phyloP scores from a whole-genome alignment of 2,329 filamentous ascomycete species.

The Pestalotiopsis sp. region DNA sequence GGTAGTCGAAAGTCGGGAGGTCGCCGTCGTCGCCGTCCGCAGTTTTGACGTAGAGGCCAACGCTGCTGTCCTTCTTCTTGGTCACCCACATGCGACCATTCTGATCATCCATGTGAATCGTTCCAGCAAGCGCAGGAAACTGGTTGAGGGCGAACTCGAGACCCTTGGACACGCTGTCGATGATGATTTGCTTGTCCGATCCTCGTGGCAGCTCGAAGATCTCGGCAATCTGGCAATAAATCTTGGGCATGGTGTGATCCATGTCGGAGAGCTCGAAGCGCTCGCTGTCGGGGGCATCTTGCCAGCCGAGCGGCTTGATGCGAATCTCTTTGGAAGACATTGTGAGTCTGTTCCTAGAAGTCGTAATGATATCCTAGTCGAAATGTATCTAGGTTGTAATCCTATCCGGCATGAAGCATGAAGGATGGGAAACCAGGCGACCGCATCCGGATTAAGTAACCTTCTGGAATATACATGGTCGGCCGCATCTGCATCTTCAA shows the following conservation, averaged over 20 bases:
- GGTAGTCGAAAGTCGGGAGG: background rate
- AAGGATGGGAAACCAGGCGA: background rate
- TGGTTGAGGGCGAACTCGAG: conserved; percentile 20
- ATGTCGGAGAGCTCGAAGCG: conserved; percentile 24
- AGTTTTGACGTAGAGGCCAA: conserved; percentile 18
- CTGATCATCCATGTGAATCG: conserved; percentile 15
- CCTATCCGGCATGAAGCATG: background rate
- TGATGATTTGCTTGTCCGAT: conserved; percentile 13
- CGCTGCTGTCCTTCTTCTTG: conserved; percentile 15
- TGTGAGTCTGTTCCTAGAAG: background rate
- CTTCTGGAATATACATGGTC: background rate
- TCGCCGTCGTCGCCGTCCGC: conserved; percentile 4
- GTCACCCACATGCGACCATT: conserved; percentile 20
- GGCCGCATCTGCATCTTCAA: too few relatives aligned
- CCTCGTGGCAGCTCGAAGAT: conserved; percentile 16
- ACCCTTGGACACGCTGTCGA: conserved; percentile 16
- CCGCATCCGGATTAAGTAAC: background rate
- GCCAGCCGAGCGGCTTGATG: background rate
- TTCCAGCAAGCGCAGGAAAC: conserved; percentile 18
- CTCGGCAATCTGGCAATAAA: conserved; percentile 20
- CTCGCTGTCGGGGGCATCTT: background rate
- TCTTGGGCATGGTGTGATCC: conserved; percentile 30
- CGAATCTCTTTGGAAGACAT: background rate
- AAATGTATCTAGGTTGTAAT: background rate
- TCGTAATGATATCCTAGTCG: background rate